Conservation (phyloP, 1,139 yeast genomes). For the Nadsonia starkeyi-henricii region DNA sequence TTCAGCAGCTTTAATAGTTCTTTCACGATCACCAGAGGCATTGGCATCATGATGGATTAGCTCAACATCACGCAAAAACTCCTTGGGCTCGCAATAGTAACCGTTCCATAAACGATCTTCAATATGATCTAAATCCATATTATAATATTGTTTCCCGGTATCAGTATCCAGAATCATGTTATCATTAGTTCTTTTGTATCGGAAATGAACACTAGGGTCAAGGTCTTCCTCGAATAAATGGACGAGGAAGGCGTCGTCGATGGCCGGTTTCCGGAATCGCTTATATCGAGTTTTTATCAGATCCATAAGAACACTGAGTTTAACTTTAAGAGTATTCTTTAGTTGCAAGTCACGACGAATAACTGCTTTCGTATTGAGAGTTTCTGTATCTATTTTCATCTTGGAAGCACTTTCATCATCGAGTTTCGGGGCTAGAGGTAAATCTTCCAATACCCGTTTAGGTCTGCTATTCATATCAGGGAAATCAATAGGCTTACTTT, state of each 20-base stretch:
- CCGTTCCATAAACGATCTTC: constrained; percentile 98
- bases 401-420: constrained; percentile 24
- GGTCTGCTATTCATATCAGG: constrained; percentile 26
- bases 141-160: constrained; percentile 60
- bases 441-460: constrained; percentile 26
- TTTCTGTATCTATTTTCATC: constrained; percentile 1
- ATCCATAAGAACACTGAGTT: constrained; percentile 80
- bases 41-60: constrained; percentile 71
- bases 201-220: constrained; percentile 20
- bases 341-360: constrained; percentile 66
- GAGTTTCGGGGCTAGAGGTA: constrained; percentile 27
- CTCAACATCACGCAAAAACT: constrained; percentile 70
- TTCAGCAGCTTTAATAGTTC: constrained; percentile 80
- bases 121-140: constrained; percentile 86
- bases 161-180: constrained; percentile 68
- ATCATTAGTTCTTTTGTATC: constrained; percentile 45
- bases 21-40: constrained; percentile 67
- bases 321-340: constrained; percentile 72
- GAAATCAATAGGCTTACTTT: constrained; percentile 48
- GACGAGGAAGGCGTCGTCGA: constrained; percentile 58
- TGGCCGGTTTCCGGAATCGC: constrained; percentile 76
- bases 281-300: constrained; percentile 74
- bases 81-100: constrained; percentile 82
- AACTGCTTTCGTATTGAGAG: constrained; percentile 22
- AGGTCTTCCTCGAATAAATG: constrained; percentile 51